Evolutionary conservation across 495 filamentous ascomycete genomes (phyloP).

Genomic region (Usnea hakonensis): DNA sequence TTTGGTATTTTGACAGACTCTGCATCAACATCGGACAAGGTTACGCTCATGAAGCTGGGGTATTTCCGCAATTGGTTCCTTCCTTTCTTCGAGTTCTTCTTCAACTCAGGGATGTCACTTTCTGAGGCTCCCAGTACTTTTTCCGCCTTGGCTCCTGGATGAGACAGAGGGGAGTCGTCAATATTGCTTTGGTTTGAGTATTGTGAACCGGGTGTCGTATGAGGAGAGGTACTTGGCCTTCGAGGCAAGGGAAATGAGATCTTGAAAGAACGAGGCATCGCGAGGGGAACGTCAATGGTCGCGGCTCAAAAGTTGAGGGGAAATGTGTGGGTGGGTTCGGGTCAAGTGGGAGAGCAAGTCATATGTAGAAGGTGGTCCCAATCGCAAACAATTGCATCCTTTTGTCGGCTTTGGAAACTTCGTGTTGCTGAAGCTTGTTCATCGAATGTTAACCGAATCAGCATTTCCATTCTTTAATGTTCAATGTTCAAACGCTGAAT

Average conservation of each 20-base stretch:
- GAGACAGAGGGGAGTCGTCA: slow-evolving; percentile 19
- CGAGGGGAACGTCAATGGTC: not conserved
- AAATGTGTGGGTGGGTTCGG: not conserved
- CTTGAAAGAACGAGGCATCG: slow-evolving; percentile 24
- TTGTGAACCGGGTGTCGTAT: slow-evolving; percentile 17
- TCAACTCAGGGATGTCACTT: not conserved
- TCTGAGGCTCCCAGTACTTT: slow-evolving; percentile 19
- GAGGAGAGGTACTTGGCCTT: slow-evolving; percentile 17
- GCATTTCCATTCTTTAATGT: not conserved
- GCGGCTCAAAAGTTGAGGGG: not conserved
- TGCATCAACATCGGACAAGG: slow-evolving; percentile 17
- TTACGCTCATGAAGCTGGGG: slow-evolving; percentile 26
- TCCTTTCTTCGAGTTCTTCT: slow-evolving; percentile 18
- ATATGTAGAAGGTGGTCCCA: not conserved
- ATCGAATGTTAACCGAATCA: not conserved
- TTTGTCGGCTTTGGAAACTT: not conserved
- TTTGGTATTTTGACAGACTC: slow-evolving; percentile 11
- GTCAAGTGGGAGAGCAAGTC: not conserved
- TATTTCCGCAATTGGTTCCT: slow-evolving; percentile 18
- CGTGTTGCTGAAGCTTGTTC: slow-evolving; percentile 3
- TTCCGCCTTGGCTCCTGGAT: slow-evolving; percentile 23
- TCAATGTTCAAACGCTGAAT: too few relatives aligned
- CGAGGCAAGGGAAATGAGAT: slow-evolving; percentile 24
- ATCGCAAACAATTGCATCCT: not conserved
- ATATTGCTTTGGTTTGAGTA: slow-evolving; percentile 10